A percentile compares a stretch with the other conserved stretches of the same genome.
phyloP scores from a whole-genome alignment of 108 stramenopile species.

The Halocafeteria seosinensis region DNA sequence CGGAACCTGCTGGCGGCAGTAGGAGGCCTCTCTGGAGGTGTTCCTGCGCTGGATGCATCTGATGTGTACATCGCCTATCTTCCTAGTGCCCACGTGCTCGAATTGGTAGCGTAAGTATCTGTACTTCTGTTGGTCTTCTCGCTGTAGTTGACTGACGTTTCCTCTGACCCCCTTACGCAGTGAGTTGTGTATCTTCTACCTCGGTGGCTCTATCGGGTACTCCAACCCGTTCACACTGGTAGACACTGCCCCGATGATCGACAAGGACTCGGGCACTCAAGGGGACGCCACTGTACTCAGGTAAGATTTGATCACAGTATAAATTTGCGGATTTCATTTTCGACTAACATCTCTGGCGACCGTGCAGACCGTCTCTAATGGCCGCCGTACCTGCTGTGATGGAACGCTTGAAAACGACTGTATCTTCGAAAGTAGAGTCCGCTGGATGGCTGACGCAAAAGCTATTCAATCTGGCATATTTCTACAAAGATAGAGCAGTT shows the following conservation, averaged over 20 bases:
- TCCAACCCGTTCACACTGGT: not conserved
- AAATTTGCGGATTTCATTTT: too few species aligned
- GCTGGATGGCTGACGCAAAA: not conserved
- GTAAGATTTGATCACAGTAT: too few species aligned
- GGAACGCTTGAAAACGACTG: slow-evolving; percentile 5
- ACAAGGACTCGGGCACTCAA: not conserved
- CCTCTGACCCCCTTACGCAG: too few species aligned
- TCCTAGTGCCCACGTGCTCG: slow-evolving; percentile 15
- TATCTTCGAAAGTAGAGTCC: not conserved
- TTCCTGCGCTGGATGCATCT: slow-evolving; percentile 13
- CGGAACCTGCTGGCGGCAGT: slow-evolving; percentile 49
- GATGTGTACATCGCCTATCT: slow-evolving; percentile 16
- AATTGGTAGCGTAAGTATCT: slow-evolving; percentile 5
- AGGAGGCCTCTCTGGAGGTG: slow-evolving; percentile 22
- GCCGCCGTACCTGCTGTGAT: slow-evolving; percentile 11
- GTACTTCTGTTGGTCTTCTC: too few species aligned
- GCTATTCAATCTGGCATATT: slow-evolving; percentile 3
- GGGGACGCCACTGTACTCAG: slow-evolving; percentile 11
- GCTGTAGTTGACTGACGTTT: too few species aligned
- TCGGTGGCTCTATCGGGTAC: slow-evolving; percentile 11
- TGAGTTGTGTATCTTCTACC: not conserved
- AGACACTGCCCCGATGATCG: not conserved
- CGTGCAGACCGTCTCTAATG: slow-evolving; percentile 14
- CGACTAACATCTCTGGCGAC: too few species aligned
- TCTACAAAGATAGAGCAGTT: not conserved